A percentile compares a stretch with the other conserved stretches of the same genome.
These are phyloP conservation scores for Dioscorea zingiberensis DNA, from an alignment of 106 monocot species.

Conservation along the genomic window DNA sequence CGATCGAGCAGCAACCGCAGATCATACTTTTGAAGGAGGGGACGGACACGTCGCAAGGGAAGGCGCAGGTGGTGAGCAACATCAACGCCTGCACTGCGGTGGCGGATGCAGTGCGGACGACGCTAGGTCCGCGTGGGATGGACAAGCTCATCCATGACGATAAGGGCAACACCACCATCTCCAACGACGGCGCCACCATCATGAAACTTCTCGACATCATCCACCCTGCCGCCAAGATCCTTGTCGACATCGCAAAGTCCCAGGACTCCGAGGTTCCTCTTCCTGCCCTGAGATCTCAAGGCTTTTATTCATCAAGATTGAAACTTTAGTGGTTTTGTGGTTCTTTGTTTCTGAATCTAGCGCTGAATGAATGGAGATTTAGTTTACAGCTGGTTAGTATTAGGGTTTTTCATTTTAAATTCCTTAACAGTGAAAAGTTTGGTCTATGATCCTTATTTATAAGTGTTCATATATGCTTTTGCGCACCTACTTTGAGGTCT, in stretches of 20 bases:
- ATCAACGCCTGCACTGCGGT: constrained; percentile 96
- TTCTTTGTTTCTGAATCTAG: too few species aligned
- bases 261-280: constrained; percentile 89
- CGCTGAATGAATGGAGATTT: too few species aligned
- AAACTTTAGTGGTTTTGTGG: too few species aligned
- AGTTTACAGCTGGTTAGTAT: too few species aligned
- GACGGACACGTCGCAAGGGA: constrained; percentile 94
- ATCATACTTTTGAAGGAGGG: constrained; percentile 98
- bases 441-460: too few species aligned
- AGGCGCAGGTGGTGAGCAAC: constrained; percentile 93
- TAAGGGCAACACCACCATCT: constrained; percentile 93
- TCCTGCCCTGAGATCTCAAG: background rate
- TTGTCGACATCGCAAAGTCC: constrained; percentile 92
- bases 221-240: constrained; percentile 94
- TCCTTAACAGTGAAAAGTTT: too few species aligned
- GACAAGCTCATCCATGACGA: constrained; percentile 99
- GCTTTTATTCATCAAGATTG: background rate
- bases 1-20: constrained; percentile 73
- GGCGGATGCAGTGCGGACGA: constrained; percentile 77
- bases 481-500: too few species aligned
- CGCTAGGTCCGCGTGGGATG: constrained; percentile 94
- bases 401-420: too few species aligned
- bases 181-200: constrained; percentile 97
- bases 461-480: too few species aligned
- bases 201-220: constrained; percentile 96